Evolutionary conservation across 805 yeast genomes (phyloP).

Genomic region (Teunomyces kruisii): DNA sequence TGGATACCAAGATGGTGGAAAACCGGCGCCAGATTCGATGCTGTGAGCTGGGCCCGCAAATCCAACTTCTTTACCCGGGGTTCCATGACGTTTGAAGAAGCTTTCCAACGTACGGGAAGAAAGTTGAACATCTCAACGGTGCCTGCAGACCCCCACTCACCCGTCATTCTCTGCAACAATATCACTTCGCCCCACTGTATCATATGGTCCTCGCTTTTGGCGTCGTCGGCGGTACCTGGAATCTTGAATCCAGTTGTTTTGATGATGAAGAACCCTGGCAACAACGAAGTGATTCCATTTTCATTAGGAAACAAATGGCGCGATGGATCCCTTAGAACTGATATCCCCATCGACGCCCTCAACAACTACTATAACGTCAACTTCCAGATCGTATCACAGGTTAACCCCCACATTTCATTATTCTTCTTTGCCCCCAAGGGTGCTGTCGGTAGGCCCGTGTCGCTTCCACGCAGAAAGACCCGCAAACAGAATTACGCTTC

Average conservation of each 20-base stretch:
- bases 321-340: constrained; percentile 78
- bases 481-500: constrained; percentile 32
- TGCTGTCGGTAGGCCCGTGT: constrained; percentile 76
- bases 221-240: constrained; percentile 84
- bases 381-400: constrained; percentile 77
- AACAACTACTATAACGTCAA: constrained; percentile 75
- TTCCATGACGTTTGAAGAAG: constrained; percentile 69
- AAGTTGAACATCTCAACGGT: constrained; percentile 73
- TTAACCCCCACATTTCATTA: constrained; percentile 75
- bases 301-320: constrained; percentile 75
- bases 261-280: constrained; percentile 58
- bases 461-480: constrained; percentile 47
- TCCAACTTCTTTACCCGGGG: constrained; percentile 71
- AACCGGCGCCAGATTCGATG: constrained; percentile 79
- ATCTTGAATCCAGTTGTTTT: constrained; percentile 75
- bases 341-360: constrained; percentile 71
- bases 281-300: constrained; percentile 54
- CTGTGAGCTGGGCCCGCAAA: constrained; percentile 71
- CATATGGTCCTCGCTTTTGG: constrained; percentile 76
- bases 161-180: constrained; percentile 74
- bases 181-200: constrained; percentile 78
- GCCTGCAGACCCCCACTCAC: constrained; percentile 80
- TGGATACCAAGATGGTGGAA: constrained; percentile 67
- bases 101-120: constrained; percentile 66
- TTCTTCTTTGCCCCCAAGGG: constrained; percentile 80